Evolutionary conservation across 257 asterid genomes (phyloP), one percentile per base, ranked within the genome.

Genomic region (Solanum dulcamara): DNA sequence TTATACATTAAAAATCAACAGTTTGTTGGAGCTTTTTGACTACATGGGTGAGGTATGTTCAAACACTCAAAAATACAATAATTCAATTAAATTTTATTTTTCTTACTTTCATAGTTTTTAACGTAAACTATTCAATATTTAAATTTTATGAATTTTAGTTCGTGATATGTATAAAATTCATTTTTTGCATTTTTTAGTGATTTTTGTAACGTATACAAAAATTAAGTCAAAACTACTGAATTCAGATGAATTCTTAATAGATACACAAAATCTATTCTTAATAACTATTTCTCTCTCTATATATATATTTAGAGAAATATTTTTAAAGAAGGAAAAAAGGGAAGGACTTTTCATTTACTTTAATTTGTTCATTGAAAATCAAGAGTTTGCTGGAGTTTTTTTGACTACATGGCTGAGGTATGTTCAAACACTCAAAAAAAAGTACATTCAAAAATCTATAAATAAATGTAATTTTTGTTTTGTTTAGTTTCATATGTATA

Each of bases 31-130:
- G 35, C 60, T 14, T 10, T 68, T 72, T 51, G 2, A 71, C 79
- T 30, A 35, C 55, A 84, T 72, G 86, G 86, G 86, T 84, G 86
- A 84, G 81, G 86, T 84, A 84, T 26, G 62, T 46, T 26, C 83
- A 77, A 46, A 77, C 15, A 17, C 40, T 74, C 37, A n/a, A 74
- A 33, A 15, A 66, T 4, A 3, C 38, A 18, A 53, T 9, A 2
- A 18, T 4, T 51, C 9, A 40, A 40, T 8, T 10, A 7, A 50
- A 15, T 15, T 51, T 51, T 51, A 1, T 24, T 62, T 14, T 5
- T 0, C 15, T 64, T 30, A 30, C 12, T 66, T 66, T 66, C 13
- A 30, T 66, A 66, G 6, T 66, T 66, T 66, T 1, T 66, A 66
- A 66, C 6, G 42, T 30, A 28, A 64, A 24, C 0, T 2, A 66